These are phyloP conservation scores for Conticribra guillardii DNA, from an alignment of 108 stramenopile species.

Conservation along the genomic window DNA sequence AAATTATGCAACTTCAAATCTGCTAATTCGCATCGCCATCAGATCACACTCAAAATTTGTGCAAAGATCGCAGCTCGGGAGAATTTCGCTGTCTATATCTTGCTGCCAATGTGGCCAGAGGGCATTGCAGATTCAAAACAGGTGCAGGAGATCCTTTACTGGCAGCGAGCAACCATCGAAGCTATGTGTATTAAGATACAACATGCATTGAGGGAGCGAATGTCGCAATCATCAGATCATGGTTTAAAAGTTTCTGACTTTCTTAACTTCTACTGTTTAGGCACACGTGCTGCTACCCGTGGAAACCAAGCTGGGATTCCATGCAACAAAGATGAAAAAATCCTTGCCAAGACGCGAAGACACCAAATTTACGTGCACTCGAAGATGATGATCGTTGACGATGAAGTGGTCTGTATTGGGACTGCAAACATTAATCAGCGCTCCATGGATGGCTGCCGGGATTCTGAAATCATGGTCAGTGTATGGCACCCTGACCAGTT, in stretches of 20 bases:
- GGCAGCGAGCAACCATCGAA: conserved; percentile 54
- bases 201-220: conserved; percentile 24
- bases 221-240: conserved; percentile 35
- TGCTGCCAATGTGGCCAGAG: conserved; percentile 65
- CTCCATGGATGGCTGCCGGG: conserved; percentile 59
- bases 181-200: conserved; percentile 53
- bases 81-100: conserved; percentile 61
- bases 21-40: too few relatives aligned
- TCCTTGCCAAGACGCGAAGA: conserved; percentile 41
- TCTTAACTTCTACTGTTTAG: conserved; percentile 56
- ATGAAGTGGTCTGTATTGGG: conserved; percentile 67
- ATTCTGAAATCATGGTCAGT: conserved; percentile 63
- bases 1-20: background rate
- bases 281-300: conserved; percentile 36
- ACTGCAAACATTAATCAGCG: conserved; percentile 75
- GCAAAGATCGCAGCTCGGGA: conserved; percentile 60
- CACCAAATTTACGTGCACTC: conserved; percentile 71
- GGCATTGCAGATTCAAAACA: conserved; percentile 45
- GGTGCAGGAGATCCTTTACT: conserved; percentile 50
- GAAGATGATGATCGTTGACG: conserved; percentile 78
- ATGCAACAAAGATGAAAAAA: conserved; percentile 34
- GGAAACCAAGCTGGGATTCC: conserved; percentile 37
- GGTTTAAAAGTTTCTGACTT: conserved; percentile 50
- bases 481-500: conserved; percentile 52
- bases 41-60: conserved; percentile 61